phyloP scores from a whole-genome alignment of 441 rosid genomes.

The Gossypium davidsonii region DNA sequence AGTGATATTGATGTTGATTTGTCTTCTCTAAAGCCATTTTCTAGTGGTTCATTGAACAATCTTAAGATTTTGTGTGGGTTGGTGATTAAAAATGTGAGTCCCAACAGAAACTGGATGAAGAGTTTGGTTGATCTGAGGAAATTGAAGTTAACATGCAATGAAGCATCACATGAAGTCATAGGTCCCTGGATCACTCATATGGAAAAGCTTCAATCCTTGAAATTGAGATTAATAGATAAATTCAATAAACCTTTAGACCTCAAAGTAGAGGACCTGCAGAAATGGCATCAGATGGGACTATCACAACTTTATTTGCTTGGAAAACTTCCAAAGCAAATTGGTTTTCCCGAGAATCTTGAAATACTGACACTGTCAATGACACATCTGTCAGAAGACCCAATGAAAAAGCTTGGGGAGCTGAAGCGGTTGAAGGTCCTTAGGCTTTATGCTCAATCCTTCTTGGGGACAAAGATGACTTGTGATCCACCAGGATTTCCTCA shows the following conservation, averaged over 20 bases:
- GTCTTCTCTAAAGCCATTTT: neutral
- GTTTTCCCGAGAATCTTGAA: constrained; percentile 4
- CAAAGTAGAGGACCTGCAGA: neutral
- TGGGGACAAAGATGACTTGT: neutral
- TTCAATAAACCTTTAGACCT: neutral
- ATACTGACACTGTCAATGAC: constrained; percentile 10
- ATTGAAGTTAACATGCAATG: constrained; percentile 6
- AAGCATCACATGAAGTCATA: neutral
- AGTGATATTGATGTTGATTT: constrained; percentile 6
- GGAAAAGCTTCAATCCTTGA: neutral
- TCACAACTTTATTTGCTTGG: constrained; percentile 8
- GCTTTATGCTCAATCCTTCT: constrained; percentile 3
- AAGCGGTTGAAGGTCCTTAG: constrained; percentile 8
- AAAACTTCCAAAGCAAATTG: neutral
- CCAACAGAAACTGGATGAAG: neutral
- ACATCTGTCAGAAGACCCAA: neutral
- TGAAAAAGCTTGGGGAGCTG: constrained; percentile 1
- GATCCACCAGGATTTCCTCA: neutral
- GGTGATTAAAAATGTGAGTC: neutral
- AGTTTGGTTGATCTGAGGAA: neutral
- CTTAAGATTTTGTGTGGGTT: constrained; percentile 9
- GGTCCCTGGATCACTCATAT: neutral
- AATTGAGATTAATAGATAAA: constrained; percentile 8
- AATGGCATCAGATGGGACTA: neutral
- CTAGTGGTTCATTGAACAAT: neutral